Evolutionary conservation across 495 filamentous ascomycete species (phyloP).

Genomic region (Hyaloscypha hepaticicola): DNA sequence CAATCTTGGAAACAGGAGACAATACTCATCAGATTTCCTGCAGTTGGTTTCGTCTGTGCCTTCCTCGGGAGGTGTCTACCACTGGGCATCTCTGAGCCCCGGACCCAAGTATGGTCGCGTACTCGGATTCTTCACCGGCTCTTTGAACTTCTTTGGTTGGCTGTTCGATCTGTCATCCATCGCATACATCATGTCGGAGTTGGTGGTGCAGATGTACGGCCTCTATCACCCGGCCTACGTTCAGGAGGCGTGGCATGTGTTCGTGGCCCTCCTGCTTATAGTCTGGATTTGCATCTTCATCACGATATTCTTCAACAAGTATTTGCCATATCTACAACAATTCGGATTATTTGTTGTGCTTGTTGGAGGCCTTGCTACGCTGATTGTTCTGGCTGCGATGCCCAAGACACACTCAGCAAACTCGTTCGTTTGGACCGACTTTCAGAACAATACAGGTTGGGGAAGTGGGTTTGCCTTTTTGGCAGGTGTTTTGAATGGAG

Average conservation of each 20-base stretch:
- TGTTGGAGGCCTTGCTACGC: conserved; percentile 64
- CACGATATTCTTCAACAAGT: conserved; percentile 69
- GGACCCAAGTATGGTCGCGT: conserved; percentile 64
- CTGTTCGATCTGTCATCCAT: conserved; percentile 66
- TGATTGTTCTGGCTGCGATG: conserved; percentile 75
- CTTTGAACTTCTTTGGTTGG: conserved; percentile 81
- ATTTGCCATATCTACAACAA: conserved; percentile 65
- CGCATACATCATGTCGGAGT: conserved; percentile 64
- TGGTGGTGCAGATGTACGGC: conserved; percentile 68
- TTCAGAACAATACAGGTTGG: conserved; percentile 69
- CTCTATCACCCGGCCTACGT: conserved; percentile 64
- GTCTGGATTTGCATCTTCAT: conserved; percentile 63
- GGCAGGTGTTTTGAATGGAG: conserved; percentile 79
- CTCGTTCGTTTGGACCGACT: conserved; percentile 60
- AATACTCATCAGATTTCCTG: conserved; percentile 37
- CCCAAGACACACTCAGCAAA: conserved; percentile 59
- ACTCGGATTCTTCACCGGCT: conserved; percentile 75
- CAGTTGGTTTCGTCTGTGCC: conserved; percentile 77
- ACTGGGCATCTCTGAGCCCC: conserved; percentile 77
- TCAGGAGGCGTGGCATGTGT: conserved; percentile 71
- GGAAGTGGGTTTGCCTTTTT: conserved; percentile 72
- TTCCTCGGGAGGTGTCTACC: conserved; percentile 77
- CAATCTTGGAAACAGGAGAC: background rate
- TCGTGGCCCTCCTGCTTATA: conserved; percentile 64
- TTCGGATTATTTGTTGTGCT: conserved; percentile 71